These are phyloP conservation scores for Phalaenopsis equestris DNA, from an alignment of 106 monocot species.

Conservation along the genomic window DNA sequence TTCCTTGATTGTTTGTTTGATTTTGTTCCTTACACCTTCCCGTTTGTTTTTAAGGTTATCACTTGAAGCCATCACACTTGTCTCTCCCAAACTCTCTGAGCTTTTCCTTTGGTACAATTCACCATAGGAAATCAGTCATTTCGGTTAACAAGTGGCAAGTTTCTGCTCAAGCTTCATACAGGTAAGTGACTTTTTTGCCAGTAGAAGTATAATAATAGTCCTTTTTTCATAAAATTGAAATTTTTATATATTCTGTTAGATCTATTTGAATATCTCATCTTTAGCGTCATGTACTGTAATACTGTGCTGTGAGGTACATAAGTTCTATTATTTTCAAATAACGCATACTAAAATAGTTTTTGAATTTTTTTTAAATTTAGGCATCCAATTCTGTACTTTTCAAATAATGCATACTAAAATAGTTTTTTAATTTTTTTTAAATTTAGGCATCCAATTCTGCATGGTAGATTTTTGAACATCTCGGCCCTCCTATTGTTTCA, in stretches of 20 bases:
- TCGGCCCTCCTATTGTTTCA: neutral
- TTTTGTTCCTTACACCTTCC: neutral
- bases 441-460: neutral
- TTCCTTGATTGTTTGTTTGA: neutral
- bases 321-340: neutral
- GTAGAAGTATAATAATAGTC: neutral
- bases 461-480: neutral
- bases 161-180: conserved; percentile 7
- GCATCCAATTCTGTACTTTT: too few relatives aligned
- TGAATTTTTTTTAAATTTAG: neutral
- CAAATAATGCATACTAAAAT: too few relatives aligned
- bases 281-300: neutral
- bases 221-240: neutral
- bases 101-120: neutral
- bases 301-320: neutral
- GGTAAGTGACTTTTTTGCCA: neutral
- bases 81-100: neutral
- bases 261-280: neutral
- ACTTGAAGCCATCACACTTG: neutral
- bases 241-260: neutral
- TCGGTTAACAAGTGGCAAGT: conserved; percentile 2
- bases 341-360: neutral
- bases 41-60: neutral
- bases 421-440: too few relatives aligned
- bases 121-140: neutral